Evolutionary conservation across 495 filamentous ascomycete genomes (phyloP).

Genomic region (Penicillium antarcticum): DNA sequence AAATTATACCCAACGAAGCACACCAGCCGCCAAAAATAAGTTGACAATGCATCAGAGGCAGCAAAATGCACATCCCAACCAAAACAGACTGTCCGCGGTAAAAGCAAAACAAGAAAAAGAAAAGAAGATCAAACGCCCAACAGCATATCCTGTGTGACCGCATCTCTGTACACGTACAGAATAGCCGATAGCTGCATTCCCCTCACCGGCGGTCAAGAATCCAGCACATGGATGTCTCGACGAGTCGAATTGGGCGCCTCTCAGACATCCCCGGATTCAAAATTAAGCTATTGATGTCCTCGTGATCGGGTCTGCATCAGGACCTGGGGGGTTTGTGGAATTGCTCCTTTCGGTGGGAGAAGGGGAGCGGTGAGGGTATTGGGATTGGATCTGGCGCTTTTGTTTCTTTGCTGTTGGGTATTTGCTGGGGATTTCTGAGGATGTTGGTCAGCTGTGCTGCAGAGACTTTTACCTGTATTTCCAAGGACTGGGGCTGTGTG

Average conservation of each 20-base stretch:
- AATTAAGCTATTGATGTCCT: neutral
- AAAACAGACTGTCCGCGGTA: neutral
- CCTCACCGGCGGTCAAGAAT: slow-evolving; percentile 6
- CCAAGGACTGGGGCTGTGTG: no score
- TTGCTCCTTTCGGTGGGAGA: neutral
- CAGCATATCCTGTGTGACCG: slow-evolving; percentile 1
- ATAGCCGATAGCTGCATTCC: neutral
- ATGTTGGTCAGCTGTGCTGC: neutral
- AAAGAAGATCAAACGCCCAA: neutral
- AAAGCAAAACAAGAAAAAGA: neutral
- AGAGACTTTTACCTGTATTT: neutral
- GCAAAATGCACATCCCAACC: neutral
- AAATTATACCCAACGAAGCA: neutral
- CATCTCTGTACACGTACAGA: neutral
- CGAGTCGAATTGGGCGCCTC: slow-evolving; percentile 1
- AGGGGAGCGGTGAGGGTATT: slow-evolving; percentile 3
- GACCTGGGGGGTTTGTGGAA: neutral
- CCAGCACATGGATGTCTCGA: slow-evolving; percentile 4
- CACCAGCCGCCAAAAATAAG: neutral
- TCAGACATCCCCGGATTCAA: neutral
- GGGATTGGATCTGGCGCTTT: neutral
- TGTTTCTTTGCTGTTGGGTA: neutral
- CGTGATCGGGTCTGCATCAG: neutral
- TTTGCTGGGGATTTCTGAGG: neutral
- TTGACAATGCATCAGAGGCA: neutral